Evolutionary conservation across 768 basidiomycete species (phyloP), one percentile per base, ranked within the genome.

Genomic region (Hygrocybe punicea): DNA sequence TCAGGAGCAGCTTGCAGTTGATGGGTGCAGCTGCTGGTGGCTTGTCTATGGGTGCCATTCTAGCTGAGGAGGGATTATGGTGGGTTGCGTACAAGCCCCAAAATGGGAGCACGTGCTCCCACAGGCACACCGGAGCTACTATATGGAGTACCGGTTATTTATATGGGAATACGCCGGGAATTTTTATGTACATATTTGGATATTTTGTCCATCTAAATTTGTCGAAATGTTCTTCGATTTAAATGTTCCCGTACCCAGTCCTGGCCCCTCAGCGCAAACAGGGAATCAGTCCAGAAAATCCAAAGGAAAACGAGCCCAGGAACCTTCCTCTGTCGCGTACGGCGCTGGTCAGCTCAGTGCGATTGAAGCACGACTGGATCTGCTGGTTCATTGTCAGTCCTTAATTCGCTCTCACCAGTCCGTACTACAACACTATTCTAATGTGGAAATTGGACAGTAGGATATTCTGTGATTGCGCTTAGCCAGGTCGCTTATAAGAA

Each of bases 1-100:
- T 93, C 33, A 93, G 78, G 8, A 93, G 81, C 2, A 93, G 79
- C 72, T 93, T 93, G 69, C 87, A 84, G 55, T 92, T 93, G 44
- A 89, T 77, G 7, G 83, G 80, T 40, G 66, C 24, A n/a, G 65
- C 33, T 58, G 74, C 45, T 34, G 65, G 63, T 68, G 63, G 16
- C 64, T 58, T 51, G 65, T 50, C 34, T 64, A 64, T 53, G 70
- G 55, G 56, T 17, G 59, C 42, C 59, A 60, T 60, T 42, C 29
- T 29, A 29, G 8, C n/a, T 4, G 29, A 29, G 8, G 4, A 29
- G 29, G 8, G 29, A 29, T 29, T 29, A n/a, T n/a, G n/a, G n/a
- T n/a, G n/a, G n/a, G n/a, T n/a, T n/a, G n/a, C n/a, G n/a, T n/a
- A n/a, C n/a, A n/a, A n/a, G n/a, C n/a, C n/a, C n/a, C n/a, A n/a